Evolutionary conservation across 208 protist genomes (phyloP), one percentile per base, ranked within the genome.

Genomic region (Wallacemonas sp.): DNA sequence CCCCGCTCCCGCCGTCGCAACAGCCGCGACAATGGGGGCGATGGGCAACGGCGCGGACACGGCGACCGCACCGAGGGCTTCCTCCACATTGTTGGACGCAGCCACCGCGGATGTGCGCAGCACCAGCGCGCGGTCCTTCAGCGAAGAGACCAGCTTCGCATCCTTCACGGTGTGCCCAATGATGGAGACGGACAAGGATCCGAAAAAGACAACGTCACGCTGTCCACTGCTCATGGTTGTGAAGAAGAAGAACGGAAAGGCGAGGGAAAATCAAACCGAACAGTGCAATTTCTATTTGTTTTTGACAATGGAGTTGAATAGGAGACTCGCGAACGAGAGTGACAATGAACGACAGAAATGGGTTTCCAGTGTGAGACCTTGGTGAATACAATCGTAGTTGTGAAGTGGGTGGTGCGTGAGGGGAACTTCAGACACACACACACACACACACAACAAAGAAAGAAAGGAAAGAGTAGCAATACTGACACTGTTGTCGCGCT

Each of bases 121-220:
- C 43, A 94, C 46, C 6, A 68, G 58, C 9, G 63, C 64, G 52
- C 73, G 57, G 21, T 75, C 47, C 38, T 68, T 49, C 36, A 88
- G 70, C 39, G 83, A 69, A 14, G 60, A 33, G 1, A 79, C 49
- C 12, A 83, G 67, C 17, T 43, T 68, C 14, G 68, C 65, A n/a
- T 87, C 65, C 33, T 74, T 61, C 32, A 89, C 80, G 2, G 73
- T 64, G 54, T 84, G 64, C 21, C 79, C 83, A 34, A 82, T 71
- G 24, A 91, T 65, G 54, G 70, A 80, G 56, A 76, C 72, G 24
- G 70, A 66, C 55, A 94, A 19, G 41, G 71, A 85, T 44, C 85
- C 88, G 65, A 90, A 84, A 55, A 90, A 91, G 14, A 92, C 44
- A 0, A 88, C 68, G 16, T 92, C 54, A 19, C 72, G 65, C 14